phyloP scores from a whole-genome alignment of 2,329 filamentous ascomycete genomes.

The Aureobasidium pullulans region DNA sequence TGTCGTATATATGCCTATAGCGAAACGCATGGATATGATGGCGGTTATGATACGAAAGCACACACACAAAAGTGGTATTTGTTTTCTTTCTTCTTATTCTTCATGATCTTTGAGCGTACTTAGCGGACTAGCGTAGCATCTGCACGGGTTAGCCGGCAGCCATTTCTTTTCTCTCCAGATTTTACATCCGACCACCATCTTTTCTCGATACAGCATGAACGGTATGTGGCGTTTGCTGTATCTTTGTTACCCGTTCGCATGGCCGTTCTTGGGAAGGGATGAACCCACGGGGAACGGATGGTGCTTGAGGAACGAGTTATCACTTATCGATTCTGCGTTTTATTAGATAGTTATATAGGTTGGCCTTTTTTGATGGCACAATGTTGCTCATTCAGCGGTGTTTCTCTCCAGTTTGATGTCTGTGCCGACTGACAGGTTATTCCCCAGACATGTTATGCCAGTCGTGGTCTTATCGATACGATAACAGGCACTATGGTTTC shows the following conservation, averaged over 20 bases:
- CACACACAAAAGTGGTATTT: conserved; percentile 14
- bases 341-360: conserved; percentile 2
- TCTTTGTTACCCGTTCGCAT: neutral
- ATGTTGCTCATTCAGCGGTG: neutral
- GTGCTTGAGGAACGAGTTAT: neutral
- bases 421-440: no score
- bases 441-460: no score
- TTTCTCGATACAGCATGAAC: neutral
- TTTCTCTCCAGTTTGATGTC: no score
- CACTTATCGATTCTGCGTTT: neutral
- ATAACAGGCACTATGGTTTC: neutral
- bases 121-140: conserved; percentile 29
- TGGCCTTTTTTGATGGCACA: neutral
- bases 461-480: neutral
- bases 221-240: neutral
- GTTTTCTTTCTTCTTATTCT: neutral
- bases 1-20: conserved; percentile 1
- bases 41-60: neutral
- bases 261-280: neutral
- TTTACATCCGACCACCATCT: neutral
- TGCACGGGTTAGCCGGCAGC: conserved; percentile 31
- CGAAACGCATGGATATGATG: neutral
- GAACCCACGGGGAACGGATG: neutral
- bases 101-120: conserved; percentile 20
- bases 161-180: conserved; percentile 2